These are phyloP conservation scores for Chaetomiaceae sp. DNA, from an alignment of 2,329 filamentous ascomycete genomes.

Conservation along the genomic window DNA sequence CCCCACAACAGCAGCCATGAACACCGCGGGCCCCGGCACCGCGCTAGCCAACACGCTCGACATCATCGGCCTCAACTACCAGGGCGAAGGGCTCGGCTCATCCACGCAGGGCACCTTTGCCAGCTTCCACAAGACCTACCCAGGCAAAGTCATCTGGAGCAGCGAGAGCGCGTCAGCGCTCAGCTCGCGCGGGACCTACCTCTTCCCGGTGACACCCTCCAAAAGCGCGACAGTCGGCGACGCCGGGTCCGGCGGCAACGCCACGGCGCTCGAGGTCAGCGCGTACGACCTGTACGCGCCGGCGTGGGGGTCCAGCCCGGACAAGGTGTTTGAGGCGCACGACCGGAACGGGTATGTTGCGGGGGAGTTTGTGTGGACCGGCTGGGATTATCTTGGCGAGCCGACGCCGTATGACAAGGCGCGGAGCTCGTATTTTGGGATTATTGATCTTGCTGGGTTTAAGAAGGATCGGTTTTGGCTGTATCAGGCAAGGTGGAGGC, in stretches of 20 bases:
- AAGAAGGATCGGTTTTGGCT: constrained; percentile 52
- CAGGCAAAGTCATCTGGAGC: constrained; percentile 42
- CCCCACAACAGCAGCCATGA: constrained; percentile 42
- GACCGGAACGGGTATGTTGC: constrained; percentile 46
- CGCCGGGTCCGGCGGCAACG: constrained; percentile 36
- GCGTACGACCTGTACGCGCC: constrained; percentile 48
- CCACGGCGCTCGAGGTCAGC: constrained; percentile 29
- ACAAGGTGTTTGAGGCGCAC: constrained; percentile 49
- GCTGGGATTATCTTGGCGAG: constrained; percentile 31
- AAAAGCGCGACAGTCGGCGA: constrained; percentile 31
- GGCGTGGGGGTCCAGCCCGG: constrained; percentile 43
- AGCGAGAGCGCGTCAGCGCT: constrained; percentile 42
- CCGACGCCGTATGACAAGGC: constrained; percentile 42
- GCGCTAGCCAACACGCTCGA: constrained; percentile 40
- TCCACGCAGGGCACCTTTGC: constrained; percentile 33
- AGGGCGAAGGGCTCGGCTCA: constrained; percentile 43
- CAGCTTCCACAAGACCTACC: constrained; percentile 40
- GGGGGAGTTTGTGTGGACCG: constrained; percentile 38
- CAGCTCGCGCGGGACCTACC: constrained; percentile 47
- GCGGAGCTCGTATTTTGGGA: constrained; percentile 51
- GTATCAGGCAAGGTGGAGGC: constrained; percentile 50
- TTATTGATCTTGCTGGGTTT: constrained; percentile 54
- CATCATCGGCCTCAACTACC: constrained; percentile 51
- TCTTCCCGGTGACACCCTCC: constrained; percentile 45
- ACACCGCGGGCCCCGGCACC: constrained; percentile 38